Base-by-base conservation (phyloP, 768 basidiomycete genomes). In the Phylloporus sp. region DNA sequence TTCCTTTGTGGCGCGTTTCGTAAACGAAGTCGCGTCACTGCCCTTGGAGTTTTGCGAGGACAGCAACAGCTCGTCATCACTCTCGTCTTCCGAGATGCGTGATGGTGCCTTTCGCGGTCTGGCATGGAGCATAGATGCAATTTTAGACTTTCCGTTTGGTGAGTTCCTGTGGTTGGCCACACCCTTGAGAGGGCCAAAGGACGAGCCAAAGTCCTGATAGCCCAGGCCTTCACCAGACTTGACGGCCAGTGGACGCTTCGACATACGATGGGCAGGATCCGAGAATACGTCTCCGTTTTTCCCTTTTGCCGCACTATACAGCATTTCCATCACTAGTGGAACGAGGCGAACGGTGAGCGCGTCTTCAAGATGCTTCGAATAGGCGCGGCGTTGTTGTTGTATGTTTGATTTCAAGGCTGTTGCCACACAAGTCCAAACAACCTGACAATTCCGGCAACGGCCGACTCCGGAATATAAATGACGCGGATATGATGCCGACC, bases 31-130 rank as follows among this genome's bases (percentile, higher is more conserved):
- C 61, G 45, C 47, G 61, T 57, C 28, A 26, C 8, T 28, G 2
- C 18, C 45, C 34, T 36, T 38, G 13, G 66, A 64, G 35, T 26
- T 48, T 45, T 68, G 63, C 2, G 66, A 66, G 4, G 59, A 59
- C 4, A 68, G 53, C 34, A 67, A 54, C 26, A 69, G 47, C 20
- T 69, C 69, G 36, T 69, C 67, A 2, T 67, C 62, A 29, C 69
- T 70, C 29, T 61, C 58, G 20, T 57, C 47, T 22, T 44, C 50
- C n/a, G 27, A 1, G 27, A 52, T 43, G 10, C 2, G 28, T 0
- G 13, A 23, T 0, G 44, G 36, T 6, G 13, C 10, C 11, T 34
- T 58, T 9, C 48, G 55, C 4, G 12, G 2, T 8, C 13, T 34
- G 2, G 9, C 1, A 23, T 6, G 22, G 18, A 7, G 23, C 4